Conservation (phyloP, 768 basidiomycete genomes). For the Amanita exitialis region DNA sequence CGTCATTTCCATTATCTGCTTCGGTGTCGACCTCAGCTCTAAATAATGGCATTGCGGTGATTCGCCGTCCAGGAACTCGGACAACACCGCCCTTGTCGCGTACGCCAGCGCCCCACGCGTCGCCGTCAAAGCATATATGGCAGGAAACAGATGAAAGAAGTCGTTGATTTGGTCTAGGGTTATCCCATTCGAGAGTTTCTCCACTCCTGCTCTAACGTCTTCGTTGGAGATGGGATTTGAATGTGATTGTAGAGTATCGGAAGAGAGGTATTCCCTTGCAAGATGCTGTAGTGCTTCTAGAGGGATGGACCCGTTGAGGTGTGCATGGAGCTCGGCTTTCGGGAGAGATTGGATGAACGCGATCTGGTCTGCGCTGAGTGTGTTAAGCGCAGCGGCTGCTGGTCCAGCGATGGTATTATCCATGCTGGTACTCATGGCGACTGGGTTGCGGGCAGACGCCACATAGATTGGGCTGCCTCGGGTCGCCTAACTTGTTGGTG, state of each 20-base stretch:
- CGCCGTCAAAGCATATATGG: constrained; percentile 70
- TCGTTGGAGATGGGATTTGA: constrained; percentile 13
- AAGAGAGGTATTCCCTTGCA: constrained; percentile 29
- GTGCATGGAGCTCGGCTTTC: constrained; percentile 82
- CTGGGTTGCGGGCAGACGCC: not conserved
- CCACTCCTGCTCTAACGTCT: constrained; percentile 19
- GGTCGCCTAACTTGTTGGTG: too few relatives aligned
- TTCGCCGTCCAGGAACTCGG: constrained; percentile 43
- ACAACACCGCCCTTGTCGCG: constrained; percentile 58
- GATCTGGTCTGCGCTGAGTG: constrained; percentile 40
- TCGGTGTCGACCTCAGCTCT: constrained; percentile 78
- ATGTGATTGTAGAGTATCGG: constrained; percentile 5
- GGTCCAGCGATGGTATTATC: constrained; percentile 25
- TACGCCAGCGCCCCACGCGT: constrained; percentile 41
- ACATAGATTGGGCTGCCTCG: not conserved
- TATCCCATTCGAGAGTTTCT: constrained; percentile 32
- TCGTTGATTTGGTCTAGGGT: constrained; percentile 48
- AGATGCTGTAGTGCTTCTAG: constrained; percentile 51
- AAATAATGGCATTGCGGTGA: constrained; percentile 57
- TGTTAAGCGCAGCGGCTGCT: constrained; percentile 40
- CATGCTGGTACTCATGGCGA: not conserved
- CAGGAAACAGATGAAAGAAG: constrained; percentile 69
- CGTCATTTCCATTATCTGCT: constrained; percentile 46
- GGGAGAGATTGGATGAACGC: constrained; percentile 53
- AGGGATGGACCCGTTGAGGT: constrained; percentile 80